phyloP scores from a whole-genome alignment of 2,329 filamentous ascomycete genomes.

The Cladorrhinum sp. region DNA sequence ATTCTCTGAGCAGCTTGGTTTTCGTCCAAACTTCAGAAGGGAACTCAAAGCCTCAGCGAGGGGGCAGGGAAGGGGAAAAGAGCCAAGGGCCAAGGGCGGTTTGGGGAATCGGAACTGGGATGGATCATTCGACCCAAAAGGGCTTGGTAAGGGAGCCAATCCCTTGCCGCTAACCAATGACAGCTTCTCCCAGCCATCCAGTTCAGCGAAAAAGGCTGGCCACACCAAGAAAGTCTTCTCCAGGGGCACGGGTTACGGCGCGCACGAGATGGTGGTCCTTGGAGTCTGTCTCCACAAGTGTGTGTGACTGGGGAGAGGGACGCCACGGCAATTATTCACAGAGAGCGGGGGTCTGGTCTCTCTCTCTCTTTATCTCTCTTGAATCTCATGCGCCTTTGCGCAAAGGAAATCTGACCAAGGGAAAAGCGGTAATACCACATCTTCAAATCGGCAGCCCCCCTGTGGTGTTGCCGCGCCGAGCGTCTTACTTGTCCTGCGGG shows the following conservation, averaged over 20 bases:
- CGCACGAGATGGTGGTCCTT: background rate
- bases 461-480: constrained; percentile 15
- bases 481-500: constrained; percentile 19
- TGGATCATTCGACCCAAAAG: constrained; percentile 12
- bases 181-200: constrained; percentile 25
- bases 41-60: background rate
- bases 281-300: background rate
- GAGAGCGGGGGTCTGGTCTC: background rate
- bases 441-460: constrained; percentile 7
- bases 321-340: constrained; percentile 4
- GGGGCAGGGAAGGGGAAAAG: background rate
- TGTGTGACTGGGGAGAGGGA: background rate
- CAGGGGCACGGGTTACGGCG: background rate
- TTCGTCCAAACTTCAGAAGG: background rate
- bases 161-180: constrained; percentile 23
- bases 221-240: constrained; percentile 12
- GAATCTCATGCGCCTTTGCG: background rate
- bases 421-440: background rate
- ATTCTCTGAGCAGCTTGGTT: background rate
- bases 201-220: constrained; percentile 15
- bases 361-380: background rate
- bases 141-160: constrained; percentile 6
- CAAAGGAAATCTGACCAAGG: background rate
- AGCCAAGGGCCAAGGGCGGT: constrained; percentile 2
- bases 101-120: constrained; percentile 12